Percentiles rank a stretch among this genome's conserved stretches.
These are phyloP conservation scores for Aspergillus bombycis DNA, from an alignment of 2,329 filamentous ascomycete genomes.

Conservation along the genomic window DNA sequence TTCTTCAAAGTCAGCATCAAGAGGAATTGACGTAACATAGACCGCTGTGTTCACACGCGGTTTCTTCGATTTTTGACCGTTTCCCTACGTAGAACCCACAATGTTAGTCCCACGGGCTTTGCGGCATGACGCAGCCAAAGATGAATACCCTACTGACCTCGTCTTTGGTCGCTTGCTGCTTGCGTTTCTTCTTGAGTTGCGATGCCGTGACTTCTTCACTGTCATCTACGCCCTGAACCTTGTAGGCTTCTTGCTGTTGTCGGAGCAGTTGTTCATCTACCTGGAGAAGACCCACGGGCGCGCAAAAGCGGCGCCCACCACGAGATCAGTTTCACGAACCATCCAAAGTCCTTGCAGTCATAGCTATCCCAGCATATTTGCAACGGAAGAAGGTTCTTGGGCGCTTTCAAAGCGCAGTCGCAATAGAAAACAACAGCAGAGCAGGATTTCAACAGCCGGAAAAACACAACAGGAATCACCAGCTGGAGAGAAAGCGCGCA, in stretches of 20 bases:
- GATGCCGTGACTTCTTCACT: slow-evolving; percentile 50
- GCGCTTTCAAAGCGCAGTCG: background rate
- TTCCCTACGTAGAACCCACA: slow-evolving; percentile 22
- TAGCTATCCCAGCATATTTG: slow-evolving; percentile 20
- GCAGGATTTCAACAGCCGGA: slow-evolving; percentile 20
- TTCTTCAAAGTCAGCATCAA: slow-evolving; percentile 77
- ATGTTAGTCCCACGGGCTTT: background rate
- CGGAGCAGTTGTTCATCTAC: slow-evolving; percentile 63
- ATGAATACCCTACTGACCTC: slow-evolving; percentile 47
- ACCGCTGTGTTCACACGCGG: slow-evolving; percentile 78
- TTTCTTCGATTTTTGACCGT: slow-evolving; percentile 45
- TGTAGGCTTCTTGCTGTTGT: slow-evolving; percentile 65
- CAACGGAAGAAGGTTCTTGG: slow-evolving; percentile 17
- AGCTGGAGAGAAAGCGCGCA: slow-evolving; percentile 26
- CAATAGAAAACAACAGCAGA: slow-evolving; percentile 7
- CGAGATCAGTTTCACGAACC: slow-evolving; percentile 38
- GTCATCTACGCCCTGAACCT: slow-evolving; percentile 62
- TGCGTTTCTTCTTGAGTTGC: slow-evolving; percentile 56
- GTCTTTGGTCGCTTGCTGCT: slow-evolving; percentile 53
- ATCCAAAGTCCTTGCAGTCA: slow-evolving; percentile 23
- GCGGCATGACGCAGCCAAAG: slow-evolving; percentile 3
- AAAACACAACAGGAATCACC: slow-evolving; percentile 16
- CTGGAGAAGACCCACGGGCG: slow-evolving; percentile 46
- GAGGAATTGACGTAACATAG: slow-evolving; percentile 85
- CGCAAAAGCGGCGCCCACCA: slow-evolving; percentile 30